Base-by-base conservation (phyloP, 164 flowering plant genomes). In the Tetracentron sinense region DNA sequence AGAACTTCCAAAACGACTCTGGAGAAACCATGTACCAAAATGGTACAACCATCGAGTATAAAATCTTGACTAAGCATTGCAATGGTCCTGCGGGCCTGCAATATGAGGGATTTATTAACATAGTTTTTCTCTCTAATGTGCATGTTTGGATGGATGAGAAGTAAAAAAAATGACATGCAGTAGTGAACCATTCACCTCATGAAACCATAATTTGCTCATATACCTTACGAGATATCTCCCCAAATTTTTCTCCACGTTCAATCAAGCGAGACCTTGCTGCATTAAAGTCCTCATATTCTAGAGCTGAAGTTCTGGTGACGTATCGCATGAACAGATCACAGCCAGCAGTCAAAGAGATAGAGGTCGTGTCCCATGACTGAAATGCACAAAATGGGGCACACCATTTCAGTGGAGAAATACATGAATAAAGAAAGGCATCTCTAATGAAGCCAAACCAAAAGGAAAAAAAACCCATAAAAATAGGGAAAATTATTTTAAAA, bases 1-100 rank as follows among this genome's bases (percentile, higher is more conserved):
- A 94, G 66, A 47, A 85, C 89, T 79, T 94, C 99, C 33, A 89
- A 63, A 29, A 94, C 97, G 27, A 94, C 97, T 75, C 99, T 82
- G 42, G 99, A 94, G 78, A 86, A 94, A 42, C 99, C 99, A 73
- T 94, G 99, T 48, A 94, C 97, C 84, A 94, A 84, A 65, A 94
- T 94, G 25, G 97, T 89, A 66, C 99, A 94, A 16, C 99, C 96
- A 80, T 91, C 96, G 62, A 91, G 85, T 46, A 94, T 86, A 71
- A 94, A 94, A 73, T 94, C 99, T 72, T 91, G 99, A 75, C 96
- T 80, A 46, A 94, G 90, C 96, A 84, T 84, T 8, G 96, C 96
- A 67, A 94, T 94, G 30, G 88, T 91, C 65, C 74, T 81, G 55
- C 96, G 89, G 38, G 97, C 99, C 97, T 94, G 85, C 61, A 72